Conservation (phyloP, 768 basidiomycete species). For the Trametopsis cervina region DNA sequence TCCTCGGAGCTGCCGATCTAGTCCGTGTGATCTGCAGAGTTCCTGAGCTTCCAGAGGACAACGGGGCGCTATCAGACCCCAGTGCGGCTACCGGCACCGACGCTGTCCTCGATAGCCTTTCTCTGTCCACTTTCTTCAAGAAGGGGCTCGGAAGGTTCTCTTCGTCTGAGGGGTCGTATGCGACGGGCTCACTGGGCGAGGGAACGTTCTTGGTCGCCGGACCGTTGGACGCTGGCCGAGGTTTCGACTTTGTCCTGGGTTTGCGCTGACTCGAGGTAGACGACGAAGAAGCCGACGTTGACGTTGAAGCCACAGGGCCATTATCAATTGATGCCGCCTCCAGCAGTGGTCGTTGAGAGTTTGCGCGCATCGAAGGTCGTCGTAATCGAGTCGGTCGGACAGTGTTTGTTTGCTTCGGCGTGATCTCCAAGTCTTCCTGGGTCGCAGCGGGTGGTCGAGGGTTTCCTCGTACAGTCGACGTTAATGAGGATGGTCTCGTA, state of each 20-base stretch:
- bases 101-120: slow-evolving; percentile 18
- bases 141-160: slow-evolving; percentile 86
- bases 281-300: slow-evolving; percentile 10
- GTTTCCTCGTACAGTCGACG: neutral
- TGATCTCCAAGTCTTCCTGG: slow-evolving; percentile 16
- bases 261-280: neutral
- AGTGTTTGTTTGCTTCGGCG: slow-evolving; percentile 16
- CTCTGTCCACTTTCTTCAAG: slow-evolving; percentile 49
- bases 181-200: slow-evolving; percentile 24
- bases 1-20: slow-evolving; percentile 16
- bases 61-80: slow-evolving; percentile 5
- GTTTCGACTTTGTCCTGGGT: slow-evolving; percentile 1
- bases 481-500: slow-evolving; percentile 7
- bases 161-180: slow-evolving; percentile 70
- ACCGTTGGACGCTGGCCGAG: neutral
- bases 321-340: neutral
- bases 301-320: slow-evolving; percentile 3
- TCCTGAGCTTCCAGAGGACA: neutral
- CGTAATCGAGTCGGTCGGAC: slow-evolving; percentile 21
- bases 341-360: slow-evolving; percentile 13
- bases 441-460: slow-evolving; percentile 28
- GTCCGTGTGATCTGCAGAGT: too few species aligned
- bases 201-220: neutral
- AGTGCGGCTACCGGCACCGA: slow-evolving; percentile 8
- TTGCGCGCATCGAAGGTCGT: slow-evolving; percentile 24